phyloP scores from a whole-genome alignment of 768 basidiomycete species.

The Russula foetens region DNA sequence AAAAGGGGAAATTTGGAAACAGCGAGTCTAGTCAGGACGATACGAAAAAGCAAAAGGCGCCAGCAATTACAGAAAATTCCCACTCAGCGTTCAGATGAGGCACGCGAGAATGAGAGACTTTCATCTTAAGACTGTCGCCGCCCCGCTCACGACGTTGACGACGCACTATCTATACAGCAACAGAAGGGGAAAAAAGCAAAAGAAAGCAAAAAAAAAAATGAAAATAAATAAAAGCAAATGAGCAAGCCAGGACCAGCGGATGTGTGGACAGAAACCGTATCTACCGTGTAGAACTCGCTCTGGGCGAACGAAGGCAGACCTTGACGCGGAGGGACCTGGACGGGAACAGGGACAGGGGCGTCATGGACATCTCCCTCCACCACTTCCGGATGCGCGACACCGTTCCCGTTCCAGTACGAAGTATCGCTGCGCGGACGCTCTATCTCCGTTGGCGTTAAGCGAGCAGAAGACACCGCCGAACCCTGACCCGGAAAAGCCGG shows the following conservation, averaged over 20 bases:
- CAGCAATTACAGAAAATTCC: slow-evolving; percentile 14
- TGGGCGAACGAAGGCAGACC: slow-evolving; percentile 11
- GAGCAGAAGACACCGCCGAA: no score
- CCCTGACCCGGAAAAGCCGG: no score
- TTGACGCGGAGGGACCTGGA: not conserved
- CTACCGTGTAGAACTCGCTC: slow-evolving; percentile 16
- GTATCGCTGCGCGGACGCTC: not conserved
- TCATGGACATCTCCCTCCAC: not conserved
- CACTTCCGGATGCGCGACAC: not conserved
- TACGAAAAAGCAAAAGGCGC: not conserved
- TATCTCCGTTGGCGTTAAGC: not conserved
- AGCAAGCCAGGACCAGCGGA: no score
- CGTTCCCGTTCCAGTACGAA: not conserved
- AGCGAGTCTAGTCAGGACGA: not conserved
- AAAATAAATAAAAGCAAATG: not conserved
- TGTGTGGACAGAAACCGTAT: not conserved
- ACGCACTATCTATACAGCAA: slow-evolving; percentile 12
- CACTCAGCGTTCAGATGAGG: slow-evolving; percentile 12
- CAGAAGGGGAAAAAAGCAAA: no score
- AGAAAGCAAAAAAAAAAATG: no score
- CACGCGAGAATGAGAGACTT: slow-evolving; percentile 8
- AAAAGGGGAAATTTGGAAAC: not conserved
- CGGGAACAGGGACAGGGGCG: no score
- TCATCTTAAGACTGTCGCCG: slow-evolving; percentile 15
- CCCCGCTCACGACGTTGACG: slow-evolving; percentile 15